Percentiles rank a stretch among this genome's conserved stretches.
Conservation (phyloP, 257 asterid genomes). For the Solanum clarkiae region DNA sequence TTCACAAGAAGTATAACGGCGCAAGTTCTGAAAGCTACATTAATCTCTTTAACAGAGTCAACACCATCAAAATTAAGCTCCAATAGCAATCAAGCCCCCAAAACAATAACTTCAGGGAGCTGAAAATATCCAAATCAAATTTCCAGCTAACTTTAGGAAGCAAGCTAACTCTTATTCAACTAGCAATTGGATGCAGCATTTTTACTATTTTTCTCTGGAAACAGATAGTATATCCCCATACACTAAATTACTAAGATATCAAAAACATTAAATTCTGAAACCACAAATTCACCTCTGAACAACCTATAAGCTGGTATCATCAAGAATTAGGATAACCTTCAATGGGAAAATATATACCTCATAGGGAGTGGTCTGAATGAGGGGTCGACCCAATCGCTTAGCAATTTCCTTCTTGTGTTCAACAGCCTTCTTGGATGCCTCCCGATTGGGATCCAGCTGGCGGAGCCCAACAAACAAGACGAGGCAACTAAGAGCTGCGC, state of each 20-base stretch:
- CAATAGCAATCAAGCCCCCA: neutral
- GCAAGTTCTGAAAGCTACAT: neutral
- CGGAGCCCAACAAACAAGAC: conserved; percentile 67
- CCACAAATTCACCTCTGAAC: neutral
- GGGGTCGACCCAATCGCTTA: conserved; percentile 82
- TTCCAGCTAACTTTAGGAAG: neutral
- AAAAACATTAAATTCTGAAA: neutral
- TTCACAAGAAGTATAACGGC: neutral
- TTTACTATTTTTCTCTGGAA: neutral
- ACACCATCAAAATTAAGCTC: neutral
- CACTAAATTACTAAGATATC: neutral
- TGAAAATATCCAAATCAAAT: neutral
- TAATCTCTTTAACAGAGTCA: neutral
- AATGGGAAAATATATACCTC: conserved; percentile 36
- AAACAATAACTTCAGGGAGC: neutral
- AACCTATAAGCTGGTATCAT: neutral
- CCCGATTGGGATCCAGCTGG: conserved; percentile 78
- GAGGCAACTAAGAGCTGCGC: conserved; percentile 83
- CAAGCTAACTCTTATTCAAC: neutral
- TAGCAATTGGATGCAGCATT: neutral
- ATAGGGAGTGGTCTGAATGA: conserved; percentile 59
- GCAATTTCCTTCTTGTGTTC: conserved; percentile 84
- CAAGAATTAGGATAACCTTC: neutral
- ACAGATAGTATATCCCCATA: neutral
- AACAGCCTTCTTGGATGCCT: conserved; percentile 60